Conservation (phyloP, 345 rosid species). For the Ricinus communis region DNA sequence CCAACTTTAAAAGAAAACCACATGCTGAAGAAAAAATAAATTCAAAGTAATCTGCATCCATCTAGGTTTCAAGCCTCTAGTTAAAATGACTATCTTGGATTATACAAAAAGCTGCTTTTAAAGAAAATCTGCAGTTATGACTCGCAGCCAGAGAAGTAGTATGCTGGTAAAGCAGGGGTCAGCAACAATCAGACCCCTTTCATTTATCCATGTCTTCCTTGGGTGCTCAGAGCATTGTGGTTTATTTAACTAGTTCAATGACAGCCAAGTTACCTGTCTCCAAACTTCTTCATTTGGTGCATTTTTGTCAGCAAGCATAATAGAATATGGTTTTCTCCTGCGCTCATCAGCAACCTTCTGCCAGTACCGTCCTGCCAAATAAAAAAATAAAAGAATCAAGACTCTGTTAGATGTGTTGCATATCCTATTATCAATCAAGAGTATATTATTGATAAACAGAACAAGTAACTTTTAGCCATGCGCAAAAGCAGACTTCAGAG, state of each 20-base stretch:
- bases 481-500: neutral
- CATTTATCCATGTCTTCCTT: neutral
- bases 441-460: neutral
- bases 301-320: slow-evolving; percentile 95
- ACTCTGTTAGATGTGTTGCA: neutral
- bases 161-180: neutral
- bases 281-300: slow-evolving; percentile 99
- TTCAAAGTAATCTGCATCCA: neutral
- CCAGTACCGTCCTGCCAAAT: slow-evolving; percentile 78
- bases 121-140: neutral
- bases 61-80: neutral
- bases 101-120: neutral
- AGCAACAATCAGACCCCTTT: neutral
- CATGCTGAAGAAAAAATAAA: neutral
- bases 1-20: neutral
- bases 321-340: slow-evolving; percentile 72
- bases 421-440: neutral
- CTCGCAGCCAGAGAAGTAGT: neutral
- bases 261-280: slow-evolving; percentile 64
- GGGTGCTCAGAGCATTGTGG: neutral
- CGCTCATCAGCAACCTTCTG: slow-evolving; percentile 72
- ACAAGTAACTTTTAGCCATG: neutral
- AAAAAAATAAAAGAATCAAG: neutral
- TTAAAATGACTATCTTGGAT: no score
- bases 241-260: slow-evolving; percentile 3